Evolutionary conservation across 164 flowering plant genomes (phyloP), one percentile per base, ranked within the genome.

Genomic region (Sedum album): DNA sequence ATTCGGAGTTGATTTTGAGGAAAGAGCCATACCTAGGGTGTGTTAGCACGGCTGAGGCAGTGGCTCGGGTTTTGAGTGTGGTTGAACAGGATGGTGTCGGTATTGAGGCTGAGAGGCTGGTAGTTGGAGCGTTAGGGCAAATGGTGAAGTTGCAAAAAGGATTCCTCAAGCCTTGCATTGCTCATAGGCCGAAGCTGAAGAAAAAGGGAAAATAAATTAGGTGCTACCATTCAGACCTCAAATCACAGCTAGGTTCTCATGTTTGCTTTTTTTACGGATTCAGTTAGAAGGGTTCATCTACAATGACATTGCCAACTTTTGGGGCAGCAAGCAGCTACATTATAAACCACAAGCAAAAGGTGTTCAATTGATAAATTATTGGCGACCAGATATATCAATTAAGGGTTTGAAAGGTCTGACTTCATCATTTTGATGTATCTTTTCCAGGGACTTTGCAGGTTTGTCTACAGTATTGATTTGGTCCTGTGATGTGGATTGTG

Each of bases 11-110:
- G 85, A 75, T 85, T 31, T 76, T 88, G 66, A 78, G 95, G 82
- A 94, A 88, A 81, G 99, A 94, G 75, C 99, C 99, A 0, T 86
- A 79, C 70, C 70, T 81, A 33, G 99, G 97, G 51, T 91, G 97
- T 69, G 84, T 90, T 80, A 90, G 94, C 71, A 92, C 99, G 0
- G 76, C 86, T 73, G 97, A 95, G 79, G 99, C 96, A 0, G 92
- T 92, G 60, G 97, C 99, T 6, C 68, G 94, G 70, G 82, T 84
- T 44, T 66, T 95, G 80, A 38, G 86, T 31, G 76, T 82, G 26
- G 74, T 91, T 20, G 97, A 95, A 75, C 75, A 79, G 14, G 49
- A 53, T 53, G 60, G 60, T 2, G 28, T 72, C 41, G 99, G 97
- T 64, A 57, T 39, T 41, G 86, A 78, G 74, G 79, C 92, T 30